phyloP scores from a whole-genome alignment of 306 rosid species.

The Argentina anserina region DNA sequence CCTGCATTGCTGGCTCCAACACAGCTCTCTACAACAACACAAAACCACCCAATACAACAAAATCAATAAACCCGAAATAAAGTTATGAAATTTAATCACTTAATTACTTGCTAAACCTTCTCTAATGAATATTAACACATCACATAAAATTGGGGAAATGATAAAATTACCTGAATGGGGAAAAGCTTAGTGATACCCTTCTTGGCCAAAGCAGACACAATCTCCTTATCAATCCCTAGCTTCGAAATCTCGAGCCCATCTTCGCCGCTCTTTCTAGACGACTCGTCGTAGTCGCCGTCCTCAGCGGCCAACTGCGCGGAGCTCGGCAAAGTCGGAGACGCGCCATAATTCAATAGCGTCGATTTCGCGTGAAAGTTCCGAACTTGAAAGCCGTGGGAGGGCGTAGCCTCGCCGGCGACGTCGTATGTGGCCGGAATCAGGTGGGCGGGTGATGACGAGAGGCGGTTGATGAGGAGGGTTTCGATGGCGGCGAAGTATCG shows the following conservation, averaged over 20 bases:
- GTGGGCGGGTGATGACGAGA: background rate
- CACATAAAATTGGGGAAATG: background rate
- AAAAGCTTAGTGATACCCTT: conserved; percentile 81
- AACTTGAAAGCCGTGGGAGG: conserved; percentile 18
- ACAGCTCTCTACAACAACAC: conserved; percentile 66
- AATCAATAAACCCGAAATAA: background rate
- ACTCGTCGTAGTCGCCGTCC: conserved; percentile 43
- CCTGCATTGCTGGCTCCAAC: conserved; percentile 96
- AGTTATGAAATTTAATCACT: background rate
- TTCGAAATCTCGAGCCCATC: conserved; percentile 76
- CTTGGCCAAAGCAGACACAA: conserved; percentile 73
- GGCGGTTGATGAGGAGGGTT: conserved; percentile 3
- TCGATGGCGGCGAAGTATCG: conserved; percentile 1
- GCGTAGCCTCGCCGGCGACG: background rate
- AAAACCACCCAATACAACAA: conserved; percentile 1
- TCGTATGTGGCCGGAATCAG: background rate
- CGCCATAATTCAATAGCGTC: conserved; percentile 45
- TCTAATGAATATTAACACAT: background rate
- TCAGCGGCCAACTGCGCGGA: conserved; percentile 55
- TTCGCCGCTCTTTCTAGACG: conserved; percentile 23
- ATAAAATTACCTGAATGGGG: conserved; percentile 71
- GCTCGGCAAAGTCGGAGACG: conserved; percentile 35
- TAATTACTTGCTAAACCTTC: background rate
- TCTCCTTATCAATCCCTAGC: conserved; percentile 71
- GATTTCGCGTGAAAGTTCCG: conserved; percentile 47